These are phyloP conservation scores for Eucalyptus microcorys DNA, from an alignment of 345 rosid species.

Conservation along the genomic window DNA sequence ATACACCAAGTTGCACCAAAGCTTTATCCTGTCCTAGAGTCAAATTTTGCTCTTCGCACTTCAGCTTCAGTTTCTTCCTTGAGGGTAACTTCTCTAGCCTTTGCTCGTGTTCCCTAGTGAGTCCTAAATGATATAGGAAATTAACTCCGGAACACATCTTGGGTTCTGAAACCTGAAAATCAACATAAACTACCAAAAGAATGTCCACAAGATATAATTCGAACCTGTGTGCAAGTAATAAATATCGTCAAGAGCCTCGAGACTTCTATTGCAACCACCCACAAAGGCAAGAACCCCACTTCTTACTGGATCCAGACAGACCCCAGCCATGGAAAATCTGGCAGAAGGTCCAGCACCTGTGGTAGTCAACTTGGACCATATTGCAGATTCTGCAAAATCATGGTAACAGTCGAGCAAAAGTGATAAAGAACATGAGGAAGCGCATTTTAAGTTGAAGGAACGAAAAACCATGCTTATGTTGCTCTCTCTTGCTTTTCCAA, in stretches of 20 bases:
- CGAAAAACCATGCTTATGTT: background rate
- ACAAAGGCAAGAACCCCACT: slow-evolving; percentile 60
- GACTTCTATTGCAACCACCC: slow-evolving; percentile 91
- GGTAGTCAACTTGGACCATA: slow-evolving; percentile 68
- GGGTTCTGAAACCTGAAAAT: background rate
- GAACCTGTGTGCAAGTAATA: slow-evolving; percentile 79
- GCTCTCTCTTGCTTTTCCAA: background rate
- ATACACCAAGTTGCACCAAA: slow-evolving; percentile 26
- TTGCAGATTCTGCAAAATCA: slow-evolving; percentile 49
- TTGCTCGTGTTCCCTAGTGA: slow-evolving; percentile 35
- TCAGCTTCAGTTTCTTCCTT: slow-evolving; percentile 83
- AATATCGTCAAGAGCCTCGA: slow-evolving; percentile 90
- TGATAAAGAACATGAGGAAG: background rate
- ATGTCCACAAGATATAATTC: background rate
- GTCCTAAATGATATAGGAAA: slow-evolving; percentile 21
- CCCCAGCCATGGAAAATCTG: slow-evolving; percentile 89
- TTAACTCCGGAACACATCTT: background rate
- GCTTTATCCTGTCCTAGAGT: slow-evolving; percentile 30
- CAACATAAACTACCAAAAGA: background rate
- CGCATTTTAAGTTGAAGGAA: background rate
- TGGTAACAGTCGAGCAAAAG: background rate
- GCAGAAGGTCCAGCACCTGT: slow-evolving; percentile 80
- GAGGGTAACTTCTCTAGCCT: slow-evolving; percentile 58
- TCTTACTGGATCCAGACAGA: slow-evolving; percentile 68
- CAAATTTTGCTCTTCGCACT: slow-evolving; percentile 70